Evolutionary conservation across 148 eudicot species (phyloP), one percentile per base, ranked within the genome.

Genomic region (Polygonum aviculare): DNA sequence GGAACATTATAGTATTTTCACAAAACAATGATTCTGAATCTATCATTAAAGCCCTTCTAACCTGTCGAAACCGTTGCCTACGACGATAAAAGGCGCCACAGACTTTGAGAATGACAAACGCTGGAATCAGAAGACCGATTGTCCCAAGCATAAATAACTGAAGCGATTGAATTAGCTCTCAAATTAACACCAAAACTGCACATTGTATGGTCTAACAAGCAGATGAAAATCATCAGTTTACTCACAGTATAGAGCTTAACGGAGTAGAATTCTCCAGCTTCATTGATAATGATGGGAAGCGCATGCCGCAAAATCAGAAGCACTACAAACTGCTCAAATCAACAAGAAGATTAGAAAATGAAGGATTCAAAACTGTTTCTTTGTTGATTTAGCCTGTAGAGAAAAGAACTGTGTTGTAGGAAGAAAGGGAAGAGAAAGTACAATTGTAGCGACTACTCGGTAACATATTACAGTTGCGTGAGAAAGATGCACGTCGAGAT

Each of bases 231-330:
- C 15, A 19, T 7, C 15, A 48, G 18, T 54, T 31, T 69, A 74
- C 89, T 84, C 76, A 90, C 95, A 59, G 75, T 82, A 79, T 86
- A 84, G 35, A 89, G 52, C 36, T 88, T 81, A 65, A 80, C 60
- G 16, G 95, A 82, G 74, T 90, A 86, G 31, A 26, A 26, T 60
- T 85, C 89, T 76, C 84, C 93, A 33, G 86, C 82, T 33, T 80
- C 88, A 71, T 79, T 78, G 19, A 87, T 44, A 31, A 93, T 65
- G 76, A 89, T 78, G 9, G 95, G 95, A 50, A 89, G 83, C 16
- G 91, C 84, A 63, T 88, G 91, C 63, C 93, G 95, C 57, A 93
- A 73, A 76, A 89, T 84, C 80, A 93, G 82, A 72, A 93, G 89
- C 73, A 81, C 75, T 54, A 86, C 18, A 59, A 90, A 87, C 95